Base-by-base conservation (phyloP, 441 rosid genomes). In the Euphorbia schlechtendalii region DNA sequence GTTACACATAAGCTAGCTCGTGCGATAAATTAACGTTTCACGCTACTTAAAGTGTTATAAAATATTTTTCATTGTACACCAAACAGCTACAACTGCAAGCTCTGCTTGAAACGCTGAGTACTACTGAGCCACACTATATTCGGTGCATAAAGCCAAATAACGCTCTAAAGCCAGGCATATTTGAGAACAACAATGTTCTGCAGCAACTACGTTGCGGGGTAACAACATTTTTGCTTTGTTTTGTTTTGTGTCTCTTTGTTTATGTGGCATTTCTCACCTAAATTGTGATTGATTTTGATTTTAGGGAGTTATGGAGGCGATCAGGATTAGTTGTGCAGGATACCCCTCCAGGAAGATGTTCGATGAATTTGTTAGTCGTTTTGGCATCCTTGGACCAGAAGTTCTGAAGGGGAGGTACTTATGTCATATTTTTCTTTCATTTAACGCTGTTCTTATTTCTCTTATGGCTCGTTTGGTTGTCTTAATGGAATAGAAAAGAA, bases 251-350 rank as follows among this genome's bases (percentile, higher is more conserved):
- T 54, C 40, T 57, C 46, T 61, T 69, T 61, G 54, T 51, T 56
- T 74, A 56, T 67, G 46, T 45, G 46, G 56, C 46, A 18, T 36
- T n/a, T 45, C 38, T 34, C 56, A 24, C 56, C 34, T 20, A 53
- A 54, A 40, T 60, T 25, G 59, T 57, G 14, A 24, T 63, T 45
- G 28, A 27, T 63, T 64, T 41, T 76, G 51, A 63, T 41, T 72
- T 56, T 73, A 95, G 99, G 99, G 98, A 46, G 99, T 95, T 71
- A 82, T 95, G 95, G 98, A 95, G 77, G 99, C 98, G 65, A 92
- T 95, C 72, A 84, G 99, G 81, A 95, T 95, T 73, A 95, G 98
- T 62, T 95, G 99, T 75, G 98, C 97, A 55, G 98, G 98, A 68
- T 95, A 81, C 81, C 98, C 99, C 45, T 86, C 97, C 64, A 81